Evolutionary conservation across 1,284 basidiomycete species (phyloP).

Genomic region (Omphalotus olearius): DNA sequence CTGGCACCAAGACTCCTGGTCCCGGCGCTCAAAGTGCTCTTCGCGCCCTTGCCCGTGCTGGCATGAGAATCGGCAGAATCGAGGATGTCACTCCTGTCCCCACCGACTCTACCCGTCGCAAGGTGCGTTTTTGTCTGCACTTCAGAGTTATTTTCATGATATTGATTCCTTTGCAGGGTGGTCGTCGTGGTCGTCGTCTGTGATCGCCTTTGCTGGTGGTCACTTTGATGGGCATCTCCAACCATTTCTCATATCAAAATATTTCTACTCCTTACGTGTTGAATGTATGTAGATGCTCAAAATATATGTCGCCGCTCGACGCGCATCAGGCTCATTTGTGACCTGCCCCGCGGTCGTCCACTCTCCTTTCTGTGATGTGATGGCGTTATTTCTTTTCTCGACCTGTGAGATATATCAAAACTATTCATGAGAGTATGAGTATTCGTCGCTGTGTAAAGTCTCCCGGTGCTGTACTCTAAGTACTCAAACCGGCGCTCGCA

Average conservation of each 20-base stretch:
- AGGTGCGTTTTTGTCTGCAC: constrained; percentile 46
- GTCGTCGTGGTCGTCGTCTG: constrained; percentile 99
- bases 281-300: background rate
- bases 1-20: constrained; percentile 97
- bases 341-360: constrained; percentile 76
- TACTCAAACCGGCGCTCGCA: too few relatives aligned
- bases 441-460: too few relatives aligned
- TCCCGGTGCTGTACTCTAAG: too few relatives aligned
- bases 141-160: constrained; percentile 5
- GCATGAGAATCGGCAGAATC: constrained; percentile 98
- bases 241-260: background rate
- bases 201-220: constrained; percentile 32
- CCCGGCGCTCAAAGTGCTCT: constrained; percentile 98
- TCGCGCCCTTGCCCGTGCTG: constrained; percentile 96
- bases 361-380: background rate
- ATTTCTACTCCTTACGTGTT: background rate
- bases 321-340: constrained; percentile 54
- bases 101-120: constrained; percentile 96
- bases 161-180: constrained; percentile 55
- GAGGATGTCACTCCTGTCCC: constrained; percentile 97
- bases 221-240: constrained; percentile 5
- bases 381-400: too few relatives aligned
- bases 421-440: too few relatives aligned
- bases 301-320: constrained; percentile 70
- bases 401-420: too few relatives aligned